phyloP scores from a whole-genome alignment of 2,329 filamentous ascomycete species.

The Aspergillus felis region DNA sequence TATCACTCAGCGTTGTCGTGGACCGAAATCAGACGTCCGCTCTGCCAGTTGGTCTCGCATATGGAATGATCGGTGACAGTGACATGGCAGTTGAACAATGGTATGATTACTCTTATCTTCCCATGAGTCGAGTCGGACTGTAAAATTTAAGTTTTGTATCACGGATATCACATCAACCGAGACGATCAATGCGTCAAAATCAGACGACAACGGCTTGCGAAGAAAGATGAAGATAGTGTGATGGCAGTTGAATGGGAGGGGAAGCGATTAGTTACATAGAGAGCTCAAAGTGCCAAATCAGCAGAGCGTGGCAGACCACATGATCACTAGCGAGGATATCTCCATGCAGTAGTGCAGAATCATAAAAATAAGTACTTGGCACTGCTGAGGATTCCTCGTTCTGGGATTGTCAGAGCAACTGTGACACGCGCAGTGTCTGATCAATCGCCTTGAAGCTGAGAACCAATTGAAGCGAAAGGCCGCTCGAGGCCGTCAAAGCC shows the following conservation, averaged over 20 bases:
- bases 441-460: constrained; percentile 3
- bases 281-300: constrained; percentile 13
- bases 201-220: neutral
- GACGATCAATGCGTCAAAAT: constrained; percentile 8
- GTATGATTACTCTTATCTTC: neutral
- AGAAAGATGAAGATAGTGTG: neutral
- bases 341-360: neutral
- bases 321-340: constrained; percentile 2
- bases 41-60: constrained; percentile 2
- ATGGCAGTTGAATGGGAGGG: constrained; percentile 7
- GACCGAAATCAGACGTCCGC: constrained; percentile 7
- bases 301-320: constrained; percentile 6
- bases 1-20: neutral
- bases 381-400: neutral
- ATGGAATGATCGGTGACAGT: constrained; percentile 4
- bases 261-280: constrained; percentile 8
- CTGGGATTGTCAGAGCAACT: neutral
- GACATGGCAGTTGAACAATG: constrained; percentile 11
- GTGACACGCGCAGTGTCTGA: constrained; percentile 10
- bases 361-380: neutral
- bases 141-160: constrained; percentile 5
- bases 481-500: neutral
- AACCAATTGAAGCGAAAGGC: constrained; percentile 10
- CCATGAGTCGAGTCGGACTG: neutral
- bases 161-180: constrained; percentile 11